These are phyloP conservation scores for Pichia deserticola DNA, from an alignment of 805 yeast species.

Conservation along the genomic window DNA sequence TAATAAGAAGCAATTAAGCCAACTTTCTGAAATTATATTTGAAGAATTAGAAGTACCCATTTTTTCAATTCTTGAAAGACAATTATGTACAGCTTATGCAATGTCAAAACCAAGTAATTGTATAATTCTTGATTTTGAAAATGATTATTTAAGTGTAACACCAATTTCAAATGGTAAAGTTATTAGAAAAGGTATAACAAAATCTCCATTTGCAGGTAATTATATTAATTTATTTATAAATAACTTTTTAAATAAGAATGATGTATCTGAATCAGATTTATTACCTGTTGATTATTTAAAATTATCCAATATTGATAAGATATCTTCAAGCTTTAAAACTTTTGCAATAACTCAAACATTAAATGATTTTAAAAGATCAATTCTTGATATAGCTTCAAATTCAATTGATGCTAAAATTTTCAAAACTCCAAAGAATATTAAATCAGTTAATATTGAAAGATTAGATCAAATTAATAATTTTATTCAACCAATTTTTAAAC, in stretches of 20 bases:
- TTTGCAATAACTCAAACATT: slow-evolving; percentile 36
- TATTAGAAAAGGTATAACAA: slow-evolving; percentile 54
- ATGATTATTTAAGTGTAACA: slow-evolving; percentile 60
- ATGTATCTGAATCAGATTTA: slow-evolving; percentile 6
- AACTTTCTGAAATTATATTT: slow-evolving; percentile 65
- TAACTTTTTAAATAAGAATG: slow-evolving; percentile 32
- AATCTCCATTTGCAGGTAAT: slow-evolving; percentile 78
- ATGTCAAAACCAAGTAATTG: slow-evolving; percentile 66
- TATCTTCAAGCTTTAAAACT: slow-evolving; percentile 29
- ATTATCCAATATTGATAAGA: neutral
- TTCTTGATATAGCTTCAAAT: slow-evolving; percentile 23
- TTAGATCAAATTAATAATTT: slow-evolving; percentile 19
- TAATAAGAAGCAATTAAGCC: slow-evolving; percentile 46
- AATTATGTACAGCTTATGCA: slow-evolving; percentile 72
- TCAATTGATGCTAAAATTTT: slow-evolving; percentile 33
- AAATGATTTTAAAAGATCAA: slow-evolving; percentile 39
- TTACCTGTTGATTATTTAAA: slow-evolving; percentile 8
- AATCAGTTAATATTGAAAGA: slow-evolving; percentile 32
- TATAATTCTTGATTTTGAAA: slow-evolving; percentile 74
- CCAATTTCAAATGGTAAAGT: slow-evolving; percentile 74
- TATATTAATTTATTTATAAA: slow-evolving; percentile 61
- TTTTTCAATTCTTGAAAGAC: slow-evolving; percentile 67
- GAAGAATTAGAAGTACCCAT: slow-evolving; percentile 69
- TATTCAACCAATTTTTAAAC: slow-evolving; percentile 67
- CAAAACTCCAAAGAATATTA: slow-evolving; percentile 53